Conservation (phyloP, 2,329 filamentous ascomycete species). For the Xylariaceae sp. region DNA sequence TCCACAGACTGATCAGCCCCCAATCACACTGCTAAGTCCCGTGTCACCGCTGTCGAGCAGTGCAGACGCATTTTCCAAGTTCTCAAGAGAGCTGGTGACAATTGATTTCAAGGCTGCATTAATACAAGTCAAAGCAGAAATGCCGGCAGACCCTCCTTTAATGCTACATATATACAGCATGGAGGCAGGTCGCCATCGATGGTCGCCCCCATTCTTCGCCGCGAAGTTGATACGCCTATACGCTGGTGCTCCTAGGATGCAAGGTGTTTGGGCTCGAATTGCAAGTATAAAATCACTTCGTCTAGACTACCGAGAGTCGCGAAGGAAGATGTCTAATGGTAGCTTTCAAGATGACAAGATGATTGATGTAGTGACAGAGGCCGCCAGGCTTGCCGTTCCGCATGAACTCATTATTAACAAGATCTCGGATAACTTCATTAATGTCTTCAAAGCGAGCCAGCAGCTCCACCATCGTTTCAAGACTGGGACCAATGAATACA, state of each 20-base stretch:
- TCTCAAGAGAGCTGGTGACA: conserved; percentile 71
- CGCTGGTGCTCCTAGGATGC: conserved; percentile 84
- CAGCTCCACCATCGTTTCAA: conserved; percentile 94
- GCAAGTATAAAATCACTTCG: conserved; percentile 82
- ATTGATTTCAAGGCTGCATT: conserved; percentile 83
- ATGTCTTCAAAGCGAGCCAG: conserved; percentile 83
- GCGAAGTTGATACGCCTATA: conserved; percentile 84
- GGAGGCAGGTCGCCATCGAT: conserved; percentile 84
- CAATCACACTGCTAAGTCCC: conserved; percentile 44
- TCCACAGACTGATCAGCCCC: conserved; percentile 43
- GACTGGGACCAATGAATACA: conserved; percentile 86
- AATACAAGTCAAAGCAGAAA: conserved; percentile 84
- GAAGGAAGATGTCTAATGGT: conserved; percentile 67
- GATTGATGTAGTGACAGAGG: conserved; percentile 83
- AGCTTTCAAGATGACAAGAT: conserved; percentile 75
- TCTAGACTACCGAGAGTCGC: conserved; percentile 79
- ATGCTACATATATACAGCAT: conserved; percentile 89
- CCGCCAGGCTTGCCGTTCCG: conserved; percentile 85
- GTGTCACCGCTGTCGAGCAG: conserved; percentile 40
- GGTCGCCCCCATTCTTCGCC: conserved; percentile 81
- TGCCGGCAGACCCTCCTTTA: conserved; percentile 88
- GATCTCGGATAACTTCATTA: conserved; percentile 92
- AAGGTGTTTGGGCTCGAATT: conserved; percentile 83
- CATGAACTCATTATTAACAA: conserved; percentile 89
- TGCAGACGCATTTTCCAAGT: conserved; percentile 44